These are phyloP conservation scores for Acaromyces ingoldii DNA, from an alignment of 1,284 basidiomycete genomes.

Conservation along the genomic window DNA sequence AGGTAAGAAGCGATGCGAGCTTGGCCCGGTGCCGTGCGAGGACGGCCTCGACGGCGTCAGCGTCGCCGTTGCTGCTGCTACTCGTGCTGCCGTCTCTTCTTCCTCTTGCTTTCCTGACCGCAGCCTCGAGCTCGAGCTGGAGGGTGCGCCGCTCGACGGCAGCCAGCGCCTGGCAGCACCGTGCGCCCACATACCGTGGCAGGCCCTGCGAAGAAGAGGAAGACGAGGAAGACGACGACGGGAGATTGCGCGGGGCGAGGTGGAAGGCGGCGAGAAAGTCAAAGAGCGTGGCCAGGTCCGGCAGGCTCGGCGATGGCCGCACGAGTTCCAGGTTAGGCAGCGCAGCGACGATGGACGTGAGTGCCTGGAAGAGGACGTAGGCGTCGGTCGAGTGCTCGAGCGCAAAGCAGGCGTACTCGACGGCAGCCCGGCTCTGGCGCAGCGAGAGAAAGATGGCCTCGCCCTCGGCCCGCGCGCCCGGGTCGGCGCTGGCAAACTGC, in stretches of 20 bases:
- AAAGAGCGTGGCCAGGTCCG: slow-evolving; percentile 18
- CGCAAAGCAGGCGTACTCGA: slow-evolving; percentile 34
- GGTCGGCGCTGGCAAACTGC: slow-evolving; percentile 33
- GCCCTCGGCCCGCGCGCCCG: slow-evolving; percentile 24
- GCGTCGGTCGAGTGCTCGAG: slow-evolving; percentile 27
- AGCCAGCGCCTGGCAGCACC: slow-evolving; percentile 29
- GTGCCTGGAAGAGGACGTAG: slow-evolving; percentile 35
- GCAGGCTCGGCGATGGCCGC: slow-evolving; percentile 10
- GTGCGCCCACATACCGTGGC: slow-evolving; percentile 30
- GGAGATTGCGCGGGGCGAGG: slow-evolving; percentile 9
- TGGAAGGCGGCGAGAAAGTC: slow-evolving; percentile 34
- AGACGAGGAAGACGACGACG: too few species aligned
- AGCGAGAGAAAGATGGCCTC: slow-evolving; percentile 35
- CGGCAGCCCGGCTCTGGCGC: slow-evolving; percentile 26
- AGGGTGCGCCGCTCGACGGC: slow-evolving; percentile 30
- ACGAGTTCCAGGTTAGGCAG: slow-evolving; percentile 23
- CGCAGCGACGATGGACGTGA: slow-evolving; percentile 23
- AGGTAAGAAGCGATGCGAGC: neutral
- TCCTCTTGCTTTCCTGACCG: slow-evolving; percentile 10
- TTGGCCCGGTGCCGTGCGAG: neutral
- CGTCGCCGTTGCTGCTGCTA: neutral
- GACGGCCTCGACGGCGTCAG: too few species aligned
- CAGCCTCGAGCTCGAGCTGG: slow-evolving; percentile 25
- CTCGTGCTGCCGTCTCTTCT: neutral
- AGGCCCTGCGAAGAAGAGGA: too few species aligned